Evolutionary conservation across 2,329 filamentous ascomycete genomes (phyloP).

Genomic region (Diaporthe sp.): DNA sequence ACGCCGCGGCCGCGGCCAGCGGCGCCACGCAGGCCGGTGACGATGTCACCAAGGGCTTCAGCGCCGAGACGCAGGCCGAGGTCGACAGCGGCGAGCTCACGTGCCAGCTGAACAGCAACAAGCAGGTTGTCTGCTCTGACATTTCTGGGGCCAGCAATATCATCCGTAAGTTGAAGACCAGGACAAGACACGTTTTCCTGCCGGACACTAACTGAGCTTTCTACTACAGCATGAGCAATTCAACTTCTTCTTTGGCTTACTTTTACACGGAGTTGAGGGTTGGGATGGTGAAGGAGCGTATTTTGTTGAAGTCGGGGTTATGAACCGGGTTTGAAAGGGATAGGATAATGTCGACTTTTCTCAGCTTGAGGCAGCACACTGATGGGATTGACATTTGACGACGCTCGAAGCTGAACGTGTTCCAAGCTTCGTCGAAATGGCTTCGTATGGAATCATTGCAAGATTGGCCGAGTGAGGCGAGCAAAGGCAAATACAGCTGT

Average conservation of each 20-base stretch:
- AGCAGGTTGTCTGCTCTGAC: neutral
- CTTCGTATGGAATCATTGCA: neutral
- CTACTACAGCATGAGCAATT: neutral
- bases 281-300: neutral
- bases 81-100: constrained; percentile 2
- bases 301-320: neutral
- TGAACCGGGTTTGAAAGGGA: neutral
- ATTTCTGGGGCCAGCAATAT: neutral
- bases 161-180: neutral
- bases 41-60: neutral
- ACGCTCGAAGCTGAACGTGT: too few relatives aligned
- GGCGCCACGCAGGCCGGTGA: neutral
- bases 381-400: neutral
- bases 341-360: neutral
- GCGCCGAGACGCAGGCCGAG: constrained; percentile 1
- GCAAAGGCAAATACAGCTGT: too few relatives aligned
- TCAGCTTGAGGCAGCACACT: neutral
- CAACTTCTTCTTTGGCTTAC: neutral
- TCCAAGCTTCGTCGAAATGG: too few relatives aligned
- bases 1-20: neutral
- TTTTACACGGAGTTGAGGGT: neutral
- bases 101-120: neutral
- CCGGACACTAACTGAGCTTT: neutral
- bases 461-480: neutral
- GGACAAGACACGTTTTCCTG: neutral